phyloP scores from a whole-genome alignment of 2,329 filamentous ascomycete species.

The Neofusicoccum sp. region DNA sequence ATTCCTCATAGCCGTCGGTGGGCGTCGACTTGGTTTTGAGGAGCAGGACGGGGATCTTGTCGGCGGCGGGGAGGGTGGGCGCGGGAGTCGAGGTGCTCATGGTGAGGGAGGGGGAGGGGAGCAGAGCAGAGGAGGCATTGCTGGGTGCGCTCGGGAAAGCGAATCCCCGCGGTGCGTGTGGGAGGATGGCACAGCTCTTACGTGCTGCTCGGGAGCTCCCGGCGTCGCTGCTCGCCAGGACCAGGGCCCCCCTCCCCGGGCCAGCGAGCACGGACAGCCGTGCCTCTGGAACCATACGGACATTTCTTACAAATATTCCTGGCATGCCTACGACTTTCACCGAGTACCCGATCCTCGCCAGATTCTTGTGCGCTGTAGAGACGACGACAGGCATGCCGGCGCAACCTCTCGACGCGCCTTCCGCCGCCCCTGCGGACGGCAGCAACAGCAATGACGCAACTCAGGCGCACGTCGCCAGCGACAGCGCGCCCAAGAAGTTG shows the following conservation, averaged over 20 bases:
- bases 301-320: conserved; percentile 6
- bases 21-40: conserved; percentile 78
- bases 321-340: conserved; percentile 38
- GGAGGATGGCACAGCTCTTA: not conserved
- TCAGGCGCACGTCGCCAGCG: conserved; percentile 10
- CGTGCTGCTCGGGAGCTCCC: conserved; percentile 7
- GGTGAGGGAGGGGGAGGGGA: not conserved
- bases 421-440: conserved; percentile 26
- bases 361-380: conserved; percentile 42
- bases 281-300: not conserved
- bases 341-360: conserved; percentile 41
- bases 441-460: conserved; percentile 20
- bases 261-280: not conserved
- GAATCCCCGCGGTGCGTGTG: not conserved
- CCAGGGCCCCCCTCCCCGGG: not conserved
- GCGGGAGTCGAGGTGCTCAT: conserved; percentile 17
- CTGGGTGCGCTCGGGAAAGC: not conserved
- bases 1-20: conserved; percentile 71
- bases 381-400: conserved; percentile 40
- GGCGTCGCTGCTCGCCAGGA: not conserved
- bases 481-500: conserved; percentile 53
- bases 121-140: not conserved
- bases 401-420: conserved; percentile 37
- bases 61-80: conserved; percentile 9
- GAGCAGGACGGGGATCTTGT: conserved; percentile 62